These are phyloP conservation scores for Fusarium sp. DNA, from an alignment of 2,329 filamentous ascomycete species.

Conservation along the genomic window DNA sequence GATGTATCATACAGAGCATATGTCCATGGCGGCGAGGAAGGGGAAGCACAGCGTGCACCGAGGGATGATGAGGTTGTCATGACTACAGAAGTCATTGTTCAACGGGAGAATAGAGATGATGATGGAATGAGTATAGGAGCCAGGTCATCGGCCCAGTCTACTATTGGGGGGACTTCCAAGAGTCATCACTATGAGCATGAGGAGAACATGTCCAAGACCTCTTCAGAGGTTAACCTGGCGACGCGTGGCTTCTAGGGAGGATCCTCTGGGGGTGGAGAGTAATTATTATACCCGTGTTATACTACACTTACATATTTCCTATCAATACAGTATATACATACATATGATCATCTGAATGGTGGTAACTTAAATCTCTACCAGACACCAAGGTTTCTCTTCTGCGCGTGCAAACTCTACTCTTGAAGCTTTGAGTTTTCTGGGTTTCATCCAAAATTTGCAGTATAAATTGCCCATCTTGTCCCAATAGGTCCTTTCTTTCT, in stretches of 20 bases:
- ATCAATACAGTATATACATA: background rate
- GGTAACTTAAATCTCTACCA: background rate
- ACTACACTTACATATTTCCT: background rate
- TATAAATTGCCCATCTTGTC: background rate
- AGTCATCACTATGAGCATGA: conserved; percentile 31
- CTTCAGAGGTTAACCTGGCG: conserved; percentile 43
- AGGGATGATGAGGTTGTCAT: conserved; percentile 39
- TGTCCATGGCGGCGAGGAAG: conserved; percentile 41
- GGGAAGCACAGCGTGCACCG: background rate
- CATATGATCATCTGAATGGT: background rate
- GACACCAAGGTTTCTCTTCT: background rate
- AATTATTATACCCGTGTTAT: conserved; percentile 31
- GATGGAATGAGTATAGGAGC: conserved; percentile 30
- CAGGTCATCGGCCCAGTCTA: conserved; percentile 34
- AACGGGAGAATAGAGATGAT: conserved; percentile 37
- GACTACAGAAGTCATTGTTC: conserved; percentile 43
- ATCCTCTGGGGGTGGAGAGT: background rate
- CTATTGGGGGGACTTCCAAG: conserved; percentile 15
- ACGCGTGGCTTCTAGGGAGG: conserved; percentile 34
- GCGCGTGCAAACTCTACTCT: background rate
- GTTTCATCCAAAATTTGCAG: background rate
- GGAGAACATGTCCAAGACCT: conserved; percentile 41
- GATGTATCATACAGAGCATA: conserved; percentile 42
- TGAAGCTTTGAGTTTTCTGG: accelerated
- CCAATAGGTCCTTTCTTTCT: background rate